Evolutionary conservation across 2,329 filamentous ascomycete genomes (phyloP), one percentile per base, ranked within the genome.

Genomic region (Alternaria sp.): DNA sequence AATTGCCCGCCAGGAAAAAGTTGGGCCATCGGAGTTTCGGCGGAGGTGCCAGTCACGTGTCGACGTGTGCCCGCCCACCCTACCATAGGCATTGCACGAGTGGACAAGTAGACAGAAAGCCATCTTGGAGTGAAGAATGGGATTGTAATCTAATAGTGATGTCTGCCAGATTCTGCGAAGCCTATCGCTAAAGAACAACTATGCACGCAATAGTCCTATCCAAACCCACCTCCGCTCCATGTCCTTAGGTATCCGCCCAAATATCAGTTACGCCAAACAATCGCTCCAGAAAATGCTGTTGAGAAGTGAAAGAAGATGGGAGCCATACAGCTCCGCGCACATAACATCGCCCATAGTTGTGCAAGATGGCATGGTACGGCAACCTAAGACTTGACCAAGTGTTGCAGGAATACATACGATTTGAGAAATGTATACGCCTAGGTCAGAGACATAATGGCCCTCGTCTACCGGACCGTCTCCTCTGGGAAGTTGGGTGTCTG

Each of bases 241-340:
- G 53, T 65, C 62, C 68, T 66, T 68, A 67, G 59, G 73, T 71
- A 71, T 73, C 73, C 69, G 54, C 63, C 66, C 67, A 71, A 65
- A 69, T 71, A 73, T 73, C 66, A 73, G 72, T 65, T 71, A 61
- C 66, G 57, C 69, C 69, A 70, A 69, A 69, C 68, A 71, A 68
- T 68, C 70, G 77, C 76, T 77, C 76, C 76, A 67, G 73, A 67
- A 77, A 78, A 79, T 78, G 76, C 76, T 73, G 59, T 66, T 67
- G 66, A 64, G 67, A 70, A 69, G 59, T 46, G 66, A 72, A 65
- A 64, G 59, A 65, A 57, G 55, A 43, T 57, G 23, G 43, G 46
- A 51, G 23, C 21, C 28, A 25, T 45, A n/a, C 30, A 23, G 44
- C 36, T 23, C 40, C 21, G 43, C 32, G 15, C 21, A 56, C 26